Evolutionary conservation across 164 flowering plant genomes (phyloP).

Genomic region (Vitis riparia): DNA sequence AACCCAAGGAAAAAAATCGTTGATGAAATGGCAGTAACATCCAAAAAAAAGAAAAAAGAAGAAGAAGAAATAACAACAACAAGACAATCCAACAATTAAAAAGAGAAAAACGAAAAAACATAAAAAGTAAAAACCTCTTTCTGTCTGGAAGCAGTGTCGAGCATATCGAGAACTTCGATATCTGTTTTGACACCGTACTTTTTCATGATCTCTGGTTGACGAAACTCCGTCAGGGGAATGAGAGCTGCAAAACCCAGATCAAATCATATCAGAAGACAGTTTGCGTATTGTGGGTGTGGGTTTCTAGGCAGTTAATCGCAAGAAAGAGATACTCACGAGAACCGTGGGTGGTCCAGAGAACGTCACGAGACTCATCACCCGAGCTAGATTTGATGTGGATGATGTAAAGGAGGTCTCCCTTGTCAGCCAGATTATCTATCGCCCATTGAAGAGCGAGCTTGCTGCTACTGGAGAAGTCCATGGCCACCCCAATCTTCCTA

Average conservation of each 20-base stretch:
- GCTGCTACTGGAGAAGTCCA: constrained; percentile 73
- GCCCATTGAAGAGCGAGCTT: constrained; percentile 58
- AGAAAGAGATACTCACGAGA: constrained; percentile 52
- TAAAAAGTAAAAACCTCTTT: constrained; percentile 49
- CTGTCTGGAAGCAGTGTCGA: constrained; percentile 70
- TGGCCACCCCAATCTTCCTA: constrained; percentile 53
- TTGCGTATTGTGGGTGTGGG: no score
- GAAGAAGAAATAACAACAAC: neutral
- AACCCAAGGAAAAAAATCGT: neutral
- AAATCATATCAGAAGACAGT: constrained; percentile 8
- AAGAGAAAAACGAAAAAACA: neutral
- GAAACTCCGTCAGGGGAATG: constrained; percentile 72
- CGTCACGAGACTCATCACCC: constrained; percentile 35
- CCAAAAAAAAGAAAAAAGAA: neutral
- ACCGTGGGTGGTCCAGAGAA: constrained; percentile 62
- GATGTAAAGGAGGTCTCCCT: constrained; percentile 48
- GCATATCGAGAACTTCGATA: constrained; percentile 63
- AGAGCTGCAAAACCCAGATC: constrained; percentile 47
- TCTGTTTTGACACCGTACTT: constrained; percentile 55
- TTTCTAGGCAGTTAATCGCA: neutral
- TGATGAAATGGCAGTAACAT: neutral
- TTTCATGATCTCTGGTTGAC: constrained; percentile 59
- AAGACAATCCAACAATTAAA: neutral
- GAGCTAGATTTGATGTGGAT: constrained; percentile 38
- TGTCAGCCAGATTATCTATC: constrained; percentile 43